A percentile compares a stretch with the other conserved stretches of the same genome.
Evolutionary conservation across 129 eudicot genomes (phyloP).

Genomic region (Lactuca saligna): DNA sequence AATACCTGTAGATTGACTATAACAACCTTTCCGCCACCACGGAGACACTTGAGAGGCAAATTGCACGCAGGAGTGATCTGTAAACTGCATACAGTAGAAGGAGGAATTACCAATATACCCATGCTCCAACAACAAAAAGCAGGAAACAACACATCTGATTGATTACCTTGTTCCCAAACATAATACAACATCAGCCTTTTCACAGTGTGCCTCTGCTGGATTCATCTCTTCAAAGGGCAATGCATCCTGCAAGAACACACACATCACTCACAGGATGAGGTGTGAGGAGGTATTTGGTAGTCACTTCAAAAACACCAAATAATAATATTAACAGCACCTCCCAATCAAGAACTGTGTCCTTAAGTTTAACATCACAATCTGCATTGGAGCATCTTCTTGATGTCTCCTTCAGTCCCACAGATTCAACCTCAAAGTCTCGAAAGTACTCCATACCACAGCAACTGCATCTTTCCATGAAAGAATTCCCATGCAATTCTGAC

Average conservation of each 20-base stretch:
- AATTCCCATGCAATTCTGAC: conserved; percentile 90
- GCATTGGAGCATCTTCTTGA: conserved; percentile 66
- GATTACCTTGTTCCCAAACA: conserved; percentile 82
- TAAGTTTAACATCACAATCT: conserved; percentile 63
- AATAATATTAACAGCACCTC: conserved; percentile 46
- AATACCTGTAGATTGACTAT: conserved; percentile 87
- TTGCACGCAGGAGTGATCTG: conserved; percentile 92
- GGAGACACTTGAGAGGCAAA: conserved; percentile 76
- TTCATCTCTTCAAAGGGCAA: conserved; percentile 75
- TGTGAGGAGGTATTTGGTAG: background rate
- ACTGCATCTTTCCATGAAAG: conserved; percentile 80
- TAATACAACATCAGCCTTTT: conserved; percentile 76
- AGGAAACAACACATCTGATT: background rate
- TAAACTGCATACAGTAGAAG: conserved; percentile 51
- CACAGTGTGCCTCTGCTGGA: conserved; percentile 82
- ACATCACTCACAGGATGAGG: conserved; percentile 7
- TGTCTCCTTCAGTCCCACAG: conserved; percentile 87
- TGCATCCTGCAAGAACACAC: conserved; percentile 55
- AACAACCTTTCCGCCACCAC: conserved; percentile 73
- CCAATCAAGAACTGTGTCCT: conserved; percentile 94
- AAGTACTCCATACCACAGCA: conserved; percentile 82
- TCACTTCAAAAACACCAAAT: conserved; percentile 1
- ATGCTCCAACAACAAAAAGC: conserved; percentile 4
- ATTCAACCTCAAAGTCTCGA: conserved; percentile 91
- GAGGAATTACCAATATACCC: conserved; percentile 22